A percentile compares a stretch with the other conserved stretches of the same genome.
Evolutionary conservation across 2,329 filamentous ascomycete species (phyloP).

Genomic region (Huntiella abstrusa): DNA sequence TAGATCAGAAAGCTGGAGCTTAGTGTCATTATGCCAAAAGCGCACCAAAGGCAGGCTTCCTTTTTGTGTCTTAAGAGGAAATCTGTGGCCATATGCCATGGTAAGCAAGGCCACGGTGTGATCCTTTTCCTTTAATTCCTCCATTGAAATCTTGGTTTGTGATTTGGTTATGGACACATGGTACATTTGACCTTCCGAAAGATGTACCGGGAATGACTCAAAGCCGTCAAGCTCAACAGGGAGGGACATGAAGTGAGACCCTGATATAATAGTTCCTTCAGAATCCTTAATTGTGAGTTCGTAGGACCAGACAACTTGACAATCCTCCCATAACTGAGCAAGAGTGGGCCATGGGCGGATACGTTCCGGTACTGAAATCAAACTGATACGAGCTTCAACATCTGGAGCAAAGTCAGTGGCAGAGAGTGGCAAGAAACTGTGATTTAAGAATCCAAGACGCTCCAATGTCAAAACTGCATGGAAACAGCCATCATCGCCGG

Average conservation of each 20-base stretch:
- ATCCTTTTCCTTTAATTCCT: constrained; percentile 17
- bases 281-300: constrained; percentile 20
- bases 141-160: neutral
- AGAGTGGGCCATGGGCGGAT: constrained; percentile 30
- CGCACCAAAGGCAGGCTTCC: neutral
- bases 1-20: constrained; percentile 2
- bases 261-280: constrained; percentile 15
- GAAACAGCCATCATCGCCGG: constrained; percentile 67
- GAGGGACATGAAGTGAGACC: constrained; percentile 25
- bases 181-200: constrained; percentile 21
- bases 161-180: constrained; percentile 17
- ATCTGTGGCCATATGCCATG: constrained; percentile 5
- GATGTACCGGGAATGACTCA: constrained; percentile 22
- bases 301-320: constrained; percentile 14
- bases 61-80: neutral
- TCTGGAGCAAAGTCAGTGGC: constrained; percentile 20
- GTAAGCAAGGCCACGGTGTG: constrained; percentile 5
- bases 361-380: constrained; percentile 20
- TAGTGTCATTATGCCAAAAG: neutral
- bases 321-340: constrained; percentile 23
- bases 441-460: constrained; percentile 51
- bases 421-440: constrained; percentile 52
- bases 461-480: constrained; percentile 58
- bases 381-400: constrained; percentile 20
- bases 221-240: constrained; percentile 24